Conservation (phyloP, 2,329 filamentous ascomycete genomes). For the Colletotrichum navitas region DNA sequence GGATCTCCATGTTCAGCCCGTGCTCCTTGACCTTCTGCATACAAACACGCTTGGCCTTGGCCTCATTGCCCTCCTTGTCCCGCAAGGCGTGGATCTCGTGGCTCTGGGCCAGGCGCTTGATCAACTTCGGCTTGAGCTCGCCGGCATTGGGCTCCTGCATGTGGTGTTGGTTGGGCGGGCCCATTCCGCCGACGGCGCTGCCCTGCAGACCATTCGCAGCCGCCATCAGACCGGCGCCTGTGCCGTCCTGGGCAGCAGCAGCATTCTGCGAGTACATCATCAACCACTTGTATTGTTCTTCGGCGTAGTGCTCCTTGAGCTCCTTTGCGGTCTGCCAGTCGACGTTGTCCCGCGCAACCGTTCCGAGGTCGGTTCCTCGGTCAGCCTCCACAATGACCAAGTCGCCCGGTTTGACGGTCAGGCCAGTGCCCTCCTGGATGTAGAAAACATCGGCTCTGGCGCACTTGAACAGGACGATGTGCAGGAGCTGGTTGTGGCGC, state of each 20-base stretch:
- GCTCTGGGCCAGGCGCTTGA: constrained; percentile 91
- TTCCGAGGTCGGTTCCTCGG: constrained; percentile 93
- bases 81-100: constrained; percentile 91
- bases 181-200: constrained; percentile 83
- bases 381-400: constrained; percentile 98
- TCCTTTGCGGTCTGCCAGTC: constrained; percentile 90
- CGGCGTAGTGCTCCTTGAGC: constrained; percentile 89
- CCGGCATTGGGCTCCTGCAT: constrained; percentile 77
- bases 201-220: constrained; percentile 73
- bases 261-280: constrained; percentile 97
- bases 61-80: constrained; percentile 97
- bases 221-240: constrained; percentile 72
- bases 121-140: constrained; percentile 94
- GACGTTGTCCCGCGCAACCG: constrained; percentile 89
- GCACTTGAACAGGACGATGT: constrained; percentile 97
- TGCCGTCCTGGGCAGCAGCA: constrained; percentile 70
- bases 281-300: constrained; percentile 97
- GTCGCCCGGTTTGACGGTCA: constrained; percentile 91
- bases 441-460: constrained; percentile 96
- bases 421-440: constrained; percentile 93
- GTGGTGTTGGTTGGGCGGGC: constrained; percentile 78
- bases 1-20: constrained; percentile 96
- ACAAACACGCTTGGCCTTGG: constrained; percentile 95
- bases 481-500: constrained; percentile 78
- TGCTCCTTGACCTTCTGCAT: constrained; percentile 98